Evolutionary conservation across 495 filamentous ascomycete species (phyloP).

Genomic region (Neurospora sp.): DNA sequence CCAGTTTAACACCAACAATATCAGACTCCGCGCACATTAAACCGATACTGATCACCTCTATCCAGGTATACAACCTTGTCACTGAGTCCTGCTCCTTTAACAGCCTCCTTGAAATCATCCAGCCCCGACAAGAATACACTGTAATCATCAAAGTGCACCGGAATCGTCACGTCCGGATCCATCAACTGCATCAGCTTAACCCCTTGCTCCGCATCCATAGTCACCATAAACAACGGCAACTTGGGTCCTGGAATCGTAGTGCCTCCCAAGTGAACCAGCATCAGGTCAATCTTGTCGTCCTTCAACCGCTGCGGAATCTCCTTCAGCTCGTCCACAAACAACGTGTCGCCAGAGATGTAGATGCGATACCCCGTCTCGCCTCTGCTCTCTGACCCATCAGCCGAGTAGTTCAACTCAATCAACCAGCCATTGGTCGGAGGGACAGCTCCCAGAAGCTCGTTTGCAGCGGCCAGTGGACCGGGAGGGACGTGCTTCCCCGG

Average conservation of each 20-base stretch:
- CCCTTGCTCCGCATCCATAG: conserved; percentile 60
- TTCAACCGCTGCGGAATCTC: conserved; percentile 40
- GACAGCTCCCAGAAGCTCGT: conserved; percentile 47
- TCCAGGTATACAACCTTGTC: conserved; percentile 53
- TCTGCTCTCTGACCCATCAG: conserved; percentile 8
- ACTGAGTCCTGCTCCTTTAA: conserved; percentile 39
- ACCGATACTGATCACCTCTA: conserved; percentile 47
- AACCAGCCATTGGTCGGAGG: conserved; percentile 69
- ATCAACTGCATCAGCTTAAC: conserved; percentile 49
- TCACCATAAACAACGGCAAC: conserved; percentile 55
- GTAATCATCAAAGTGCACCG: conserved; percentile 63
- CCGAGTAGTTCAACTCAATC: conserved; percentile 47
- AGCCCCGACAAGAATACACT: conserved; percentile 49
- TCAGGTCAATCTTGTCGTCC: conserved; percentile 50
- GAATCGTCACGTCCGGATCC: conserved; percentile 55
- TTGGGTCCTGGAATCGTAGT: conserved; percentile 53
- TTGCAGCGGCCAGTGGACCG: conserved; percentile 34
- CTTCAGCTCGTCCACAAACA: conserved; percentile 51
- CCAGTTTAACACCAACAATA: too few relatives aligned
- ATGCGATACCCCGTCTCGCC: conserved; percentile 49
- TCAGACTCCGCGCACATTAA: conserved; percentile 28
- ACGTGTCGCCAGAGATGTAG: conserved; percentile 66
- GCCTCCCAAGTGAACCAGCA: conserved; percentile 58
- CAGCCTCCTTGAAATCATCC: conserved; percentile 48
- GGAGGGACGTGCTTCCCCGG: conserved; percentile 62